A percentile compares a stretch with the other conserved stretches of the same genome.
These are phyloP conservation scores for Aspergillus sp. DNA, from an alignment of 2,329 filamentous ascomycete species.

Conservation along the genomic window DNA sequence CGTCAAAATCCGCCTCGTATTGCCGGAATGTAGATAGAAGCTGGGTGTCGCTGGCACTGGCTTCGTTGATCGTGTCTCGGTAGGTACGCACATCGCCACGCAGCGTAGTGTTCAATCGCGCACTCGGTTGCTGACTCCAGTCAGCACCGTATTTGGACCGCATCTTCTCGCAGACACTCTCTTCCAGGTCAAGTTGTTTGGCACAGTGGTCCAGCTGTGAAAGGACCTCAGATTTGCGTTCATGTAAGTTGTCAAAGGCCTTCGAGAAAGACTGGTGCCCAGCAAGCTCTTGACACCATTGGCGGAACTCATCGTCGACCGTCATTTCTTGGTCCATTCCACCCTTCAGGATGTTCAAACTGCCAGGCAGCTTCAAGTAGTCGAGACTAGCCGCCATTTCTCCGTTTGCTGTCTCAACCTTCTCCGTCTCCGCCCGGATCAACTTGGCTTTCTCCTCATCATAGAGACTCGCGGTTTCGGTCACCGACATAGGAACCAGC, in stretches of 20 bases:
- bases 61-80: slow-evolving; percentile 84
- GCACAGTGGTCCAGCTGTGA: slow-evolving; percentile 72
- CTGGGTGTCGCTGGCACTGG: slow-evolving; percentile 79
- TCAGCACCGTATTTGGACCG: slow-evolving; percentile 92
- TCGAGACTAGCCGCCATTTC: slow-evolving; percentile 96
- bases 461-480: slow-evolving; percentile 93
- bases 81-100: slow-evolving; percentile 86
- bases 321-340: slow-evolving; percentile 85
- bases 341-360: slow-evolving; percentile 87
- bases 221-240: slow-evolving; percentile 74
- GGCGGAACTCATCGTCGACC: slow-evolving; percentile 86
- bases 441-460: slow-evolving; percentile 98
- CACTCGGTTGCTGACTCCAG: slow-evolving; percentile 97
- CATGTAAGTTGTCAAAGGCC: slow-evolving; percentile 75
- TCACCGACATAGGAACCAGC: slow-evolving; percentile 93
- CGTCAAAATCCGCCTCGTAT: slow-evolving; percentile 85
- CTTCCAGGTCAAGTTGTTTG: slow-evolving; percentile 93
- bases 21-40: slow-evolving; percentile 80
- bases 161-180: slow-evolving; percentile 99
- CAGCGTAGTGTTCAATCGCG: slow-evolving; percentile 81
- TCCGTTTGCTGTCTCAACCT: slow-evolving; percentile 86
- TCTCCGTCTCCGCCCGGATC: slow-evolving; percentile 87
- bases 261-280: slow-evolving; percentile 75
- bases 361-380: slow-evolving; percentile 85
- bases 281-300: slow-evolving; percentile 91